phyloP scores from a whole-genome alignment of 495 filamentous ascomycete species.

The Neurospora cerealis region DNA sequence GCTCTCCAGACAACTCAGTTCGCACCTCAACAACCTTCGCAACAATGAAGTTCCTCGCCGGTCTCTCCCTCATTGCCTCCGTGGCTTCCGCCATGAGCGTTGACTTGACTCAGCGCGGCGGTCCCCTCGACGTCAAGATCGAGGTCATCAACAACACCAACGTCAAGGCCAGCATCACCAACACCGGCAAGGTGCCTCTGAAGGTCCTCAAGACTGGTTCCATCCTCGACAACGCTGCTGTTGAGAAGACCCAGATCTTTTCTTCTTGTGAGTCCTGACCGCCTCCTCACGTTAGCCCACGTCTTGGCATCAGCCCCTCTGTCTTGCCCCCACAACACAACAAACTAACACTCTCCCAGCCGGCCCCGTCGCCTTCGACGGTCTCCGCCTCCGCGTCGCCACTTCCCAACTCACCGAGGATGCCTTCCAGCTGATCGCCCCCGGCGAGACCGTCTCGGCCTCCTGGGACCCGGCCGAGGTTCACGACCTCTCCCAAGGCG shows the following conservation, averaged over 20 bases:
- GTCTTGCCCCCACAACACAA: not conserved
- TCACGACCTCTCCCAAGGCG: conserved; percentile 43
- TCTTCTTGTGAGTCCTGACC: conserved; percentile 33
- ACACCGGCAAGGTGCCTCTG: conserved; percentile 43
- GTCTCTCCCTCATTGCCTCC: conserved; percentile 31
- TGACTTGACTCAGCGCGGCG: conserved; percentile 29
- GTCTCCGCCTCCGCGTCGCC: conserved; percentile 42
- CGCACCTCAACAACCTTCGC: conserved; percentile 1
- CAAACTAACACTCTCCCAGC: conserved; percentile 19
- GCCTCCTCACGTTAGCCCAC: not conserved
- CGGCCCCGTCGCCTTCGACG: conserved; percentile 44
- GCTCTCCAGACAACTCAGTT: not conserved
- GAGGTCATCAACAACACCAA: conserved; percentile 43
- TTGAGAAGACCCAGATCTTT: conserved; percentile 52
- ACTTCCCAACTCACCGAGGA: conserved; percentile 36
- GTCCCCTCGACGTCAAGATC: conserved; percentile 42
- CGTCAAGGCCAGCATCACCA: conserved; percentile 52
- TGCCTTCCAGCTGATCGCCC: conserved; percentile 45
- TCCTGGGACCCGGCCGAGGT: conserved; percentile 49
- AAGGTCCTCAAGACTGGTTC: conserved; percentile 54
- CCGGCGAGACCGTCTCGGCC: conserved; percentile 45
- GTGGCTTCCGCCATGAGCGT: conserved; percentile 36
- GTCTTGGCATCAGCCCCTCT: not conserved
- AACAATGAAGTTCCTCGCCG: conserved; percentile 29
- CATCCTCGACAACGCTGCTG: conserved; percentile 46